Evolutionary conservation across 2,329 filamentous ascomycete species (phyloP).

Genomic region (Epichloe aotearoae): DNA sequence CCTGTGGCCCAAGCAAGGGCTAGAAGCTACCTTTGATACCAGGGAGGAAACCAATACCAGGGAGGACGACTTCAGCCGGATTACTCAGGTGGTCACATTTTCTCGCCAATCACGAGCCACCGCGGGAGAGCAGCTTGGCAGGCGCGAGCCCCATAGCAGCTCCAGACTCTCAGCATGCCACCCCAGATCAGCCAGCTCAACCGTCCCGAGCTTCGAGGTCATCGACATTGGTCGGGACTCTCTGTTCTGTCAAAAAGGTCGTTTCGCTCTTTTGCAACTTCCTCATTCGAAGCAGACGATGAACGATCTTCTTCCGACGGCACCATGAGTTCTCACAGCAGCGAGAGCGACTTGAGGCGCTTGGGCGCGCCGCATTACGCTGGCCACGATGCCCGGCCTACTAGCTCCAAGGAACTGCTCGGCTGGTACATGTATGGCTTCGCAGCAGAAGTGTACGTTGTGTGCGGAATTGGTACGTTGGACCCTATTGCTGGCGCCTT

Average conservation of each 20-base stretch:
- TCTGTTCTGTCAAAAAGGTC: constrained; percentile 41
- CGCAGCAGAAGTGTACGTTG: constrained; percentile 90
- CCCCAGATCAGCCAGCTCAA: constrained; percentile 10
- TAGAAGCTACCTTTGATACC: no score
- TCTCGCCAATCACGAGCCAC: constrained; percentile 1
- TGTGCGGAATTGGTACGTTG: constrained; percentile 59
- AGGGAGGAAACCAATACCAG: no score
- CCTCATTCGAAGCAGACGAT: constrained; percentile 57
- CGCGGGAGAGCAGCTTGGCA: neutral
- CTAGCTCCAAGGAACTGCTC: constrained; percentile 71
- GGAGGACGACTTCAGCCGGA: no score
- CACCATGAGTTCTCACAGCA: constrained; percentile 23
- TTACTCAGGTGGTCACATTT: neutral
- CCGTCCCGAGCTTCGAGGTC: constrained; percentile 28
- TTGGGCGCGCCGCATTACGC: constrained; percentile 43
- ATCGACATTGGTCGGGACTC: constrained; percentile 33
- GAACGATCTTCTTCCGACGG: constrained; percentile 37
- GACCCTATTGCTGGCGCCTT: no score
- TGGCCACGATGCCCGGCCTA: constrained; percentile 79
- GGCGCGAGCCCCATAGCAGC: neutral
- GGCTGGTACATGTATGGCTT: constrained; percentile 97
- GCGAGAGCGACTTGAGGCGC: constrained; percentile 23
- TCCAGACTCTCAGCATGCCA: constrained; percentile 4
- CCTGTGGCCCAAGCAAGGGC: neutral
- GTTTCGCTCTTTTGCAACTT: constrained; percentile 41